phyloP scores from a whole-genome alignment of 1,284 basidiomycete species.

The Amylostereum chailletii region DNA sequence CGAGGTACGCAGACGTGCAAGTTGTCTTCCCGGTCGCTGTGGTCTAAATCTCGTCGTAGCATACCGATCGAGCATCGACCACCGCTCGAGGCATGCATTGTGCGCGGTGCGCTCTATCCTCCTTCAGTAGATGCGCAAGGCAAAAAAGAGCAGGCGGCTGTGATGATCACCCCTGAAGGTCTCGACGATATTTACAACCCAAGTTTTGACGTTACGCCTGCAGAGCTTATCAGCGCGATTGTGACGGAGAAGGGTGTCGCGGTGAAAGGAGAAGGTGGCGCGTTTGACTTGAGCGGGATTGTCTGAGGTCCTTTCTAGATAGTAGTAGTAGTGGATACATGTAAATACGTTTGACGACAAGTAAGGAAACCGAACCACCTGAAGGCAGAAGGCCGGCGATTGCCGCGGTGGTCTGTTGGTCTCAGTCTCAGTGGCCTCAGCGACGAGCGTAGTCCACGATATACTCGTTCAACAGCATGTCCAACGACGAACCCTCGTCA shows the following conservation, averaged over 20 bases:
- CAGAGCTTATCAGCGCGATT: slow-evolving; percentile 74
- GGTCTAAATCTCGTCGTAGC: slow-evolving; percentile 26
- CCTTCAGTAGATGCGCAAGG: slow-evolving; percentile 29
- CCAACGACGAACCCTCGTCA: too few relatives aligned
- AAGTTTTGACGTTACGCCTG: slow-evolving; percentile 90
- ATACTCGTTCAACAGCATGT: too few relatives aligned
- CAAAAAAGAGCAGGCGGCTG: slow-evolving; percentile 48
- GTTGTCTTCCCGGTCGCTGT: slow-evolving; percentile 2
- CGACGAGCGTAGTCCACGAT: too few relatives aligned
- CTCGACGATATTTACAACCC: slow-evolving; percentile 79
- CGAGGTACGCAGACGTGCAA: slow-evolving; percentile 38
- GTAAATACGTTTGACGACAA: too few relatives aligned
- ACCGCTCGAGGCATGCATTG: slow-evolving; percentile 77
- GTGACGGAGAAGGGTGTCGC: slow-evolving; percentile 88
- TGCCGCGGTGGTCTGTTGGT: too few relatives aligned
- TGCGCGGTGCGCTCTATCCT: slow-evolving; percentile 68
- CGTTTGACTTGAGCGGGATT: slow-evolving; percentile 47
- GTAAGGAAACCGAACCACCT: too few relatives aligned
- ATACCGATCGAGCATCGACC: slow-evolving; percentile 92
- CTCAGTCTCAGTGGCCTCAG: too few relatives aligned
- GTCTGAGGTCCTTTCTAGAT: slow-evolving; percentile 23
- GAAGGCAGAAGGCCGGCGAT: too few relatives aligned
- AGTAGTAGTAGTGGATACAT: too few relatives aligned
- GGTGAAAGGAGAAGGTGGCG: slow-evolving; percentile 43
- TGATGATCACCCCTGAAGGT: slow-evolving; percentile 67